A percentile compares a stretch with the other conserved stretches of the same genome.
phyloP scores from a whole-genome alignment of 2,329 filamentous ascomycete genomes.

The Tolypocladium sp. region DNA sequence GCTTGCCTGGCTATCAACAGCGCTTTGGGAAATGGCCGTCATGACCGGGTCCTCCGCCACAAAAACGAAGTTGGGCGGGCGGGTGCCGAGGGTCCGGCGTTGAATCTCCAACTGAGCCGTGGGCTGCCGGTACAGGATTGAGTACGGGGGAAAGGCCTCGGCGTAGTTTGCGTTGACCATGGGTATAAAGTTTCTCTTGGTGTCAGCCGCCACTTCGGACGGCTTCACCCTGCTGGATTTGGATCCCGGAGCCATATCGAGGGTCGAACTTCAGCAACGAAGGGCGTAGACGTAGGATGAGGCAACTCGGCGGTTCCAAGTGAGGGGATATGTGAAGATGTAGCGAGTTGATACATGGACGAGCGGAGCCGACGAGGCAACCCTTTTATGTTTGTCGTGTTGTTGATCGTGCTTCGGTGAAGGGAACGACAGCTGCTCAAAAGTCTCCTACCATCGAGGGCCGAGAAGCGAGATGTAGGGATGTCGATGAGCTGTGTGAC shows the following conservation, averaged over 20 bases:
- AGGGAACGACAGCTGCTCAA: background rate
- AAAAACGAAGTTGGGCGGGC: conserved; percentile 39
- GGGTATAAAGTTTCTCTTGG: conserved; percentile 62
- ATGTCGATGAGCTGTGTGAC: conserved; percentile 23
- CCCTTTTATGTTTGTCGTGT: conserved; percentile 5
- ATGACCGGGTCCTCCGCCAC: conserved; percentile 50
- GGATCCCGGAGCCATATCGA: conserved; percentile 20
- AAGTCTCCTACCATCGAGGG: background rate
- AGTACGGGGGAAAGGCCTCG: conserved; percentile 46
- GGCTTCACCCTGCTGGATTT: conserved; percentile 24
- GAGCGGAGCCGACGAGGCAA: background rate
- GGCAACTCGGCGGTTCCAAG: background rate
- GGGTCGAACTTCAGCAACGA: background rate
- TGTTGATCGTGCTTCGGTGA: background rate
- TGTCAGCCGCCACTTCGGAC: conserved; percentile 61
- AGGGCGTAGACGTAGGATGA: background rate
- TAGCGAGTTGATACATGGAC: conserved; percentile 8
- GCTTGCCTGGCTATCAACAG: conserved; percentile 26
- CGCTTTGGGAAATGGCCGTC: conserved; percentile 48
- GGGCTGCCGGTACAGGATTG: conserved; percentile 46
- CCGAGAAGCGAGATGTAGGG: conserved; percentile 16
- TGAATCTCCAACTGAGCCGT: conserved; percentile 34
- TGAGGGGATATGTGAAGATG: background rate
- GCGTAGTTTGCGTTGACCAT: conserved; percentile 49
- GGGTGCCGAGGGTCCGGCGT: conserved; percentile 22